These are phyloP conservation scores for Heracleum sosnowskyi DNA, from an alignment of 129 eudicot species.

Conservation along the genomic window DNA sequence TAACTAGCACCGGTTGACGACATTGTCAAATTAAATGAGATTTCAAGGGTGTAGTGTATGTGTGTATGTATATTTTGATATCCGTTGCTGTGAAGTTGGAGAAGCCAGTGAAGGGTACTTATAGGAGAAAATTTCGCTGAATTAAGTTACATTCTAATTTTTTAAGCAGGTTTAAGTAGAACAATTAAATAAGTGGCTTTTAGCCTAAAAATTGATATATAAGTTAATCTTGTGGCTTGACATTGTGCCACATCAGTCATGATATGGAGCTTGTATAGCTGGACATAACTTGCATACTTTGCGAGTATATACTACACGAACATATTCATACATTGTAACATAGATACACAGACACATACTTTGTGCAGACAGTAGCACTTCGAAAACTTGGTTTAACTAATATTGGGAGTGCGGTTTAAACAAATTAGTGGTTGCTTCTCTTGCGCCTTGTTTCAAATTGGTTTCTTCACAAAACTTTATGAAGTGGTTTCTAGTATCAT, in stretches of 20 bases:
- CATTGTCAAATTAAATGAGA: not conserved
- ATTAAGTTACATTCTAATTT: not conserved
- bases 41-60: not conserved
- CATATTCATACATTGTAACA: no score
- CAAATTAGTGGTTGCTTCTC: not conserved
- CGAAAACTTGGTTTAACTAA: not conserved
- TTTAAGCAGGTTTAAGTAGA: not conserved
- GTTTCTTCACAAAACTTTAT: not conserved
- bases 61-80: not conserved
- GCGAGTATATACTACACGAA: no score
- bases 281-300: not conserved
- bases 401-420: not conserved
- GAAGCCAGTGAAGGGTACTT: not conserved
- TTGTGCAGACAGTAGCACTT: not conserved
- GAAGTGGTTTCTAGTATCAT: not conserved
- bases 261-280: conserved; percentile 8
- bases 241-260: not conserved
- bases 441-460: not conserved
- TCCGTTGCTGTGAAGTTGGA: not conserved
- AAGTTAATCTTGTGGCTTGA: conserved; percentile 2
- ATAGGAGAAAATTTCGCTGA: not conserved
- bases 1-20: not conserved
- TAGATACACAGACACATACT: not conserved
- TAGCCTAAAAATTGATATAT: not conserved
- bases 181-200: not conserved